Percentiles rank a stretch among this genome's conserved stretches.
Evolutionary conservation across 345 rosid species (phyloP).

Genomic region (Linum lewisii): DNA sequence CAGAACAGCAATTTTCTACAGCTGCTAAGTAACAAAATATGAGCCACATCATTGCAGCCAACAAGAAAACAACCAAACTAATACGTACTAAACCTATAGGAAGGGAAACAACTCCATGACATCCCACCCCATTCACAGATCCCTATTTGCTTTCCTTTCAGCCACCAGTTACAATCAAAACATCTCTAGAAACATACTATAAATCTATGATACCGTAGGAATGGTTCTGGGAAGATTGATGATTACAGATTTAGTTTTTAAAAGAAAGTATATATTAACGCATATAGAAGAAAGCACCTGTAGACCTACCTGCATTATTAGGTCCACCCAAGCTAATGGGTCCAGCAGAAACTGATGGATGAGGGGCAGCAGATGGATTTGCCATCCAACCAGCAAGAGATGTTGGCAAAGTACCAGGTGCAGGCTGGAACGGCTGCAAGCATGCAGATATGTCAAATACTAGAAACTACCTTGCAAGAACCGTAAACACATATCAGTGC

Average conservation of each 20-base stretch:
- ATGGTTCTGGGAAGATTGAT: too few relatives aligned
- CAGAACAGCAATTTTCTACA: not conserved
- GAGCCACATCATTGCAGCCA: not conserved
- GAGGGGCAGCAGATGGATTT: constrained; percentile 32
- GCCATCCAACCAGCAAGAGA: constrained; percentile 51
- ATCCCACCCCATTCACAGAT: too few relatives aligned
- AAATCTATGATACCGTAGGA: too few relatives aligned
- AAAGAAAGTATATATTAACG: not conserved
- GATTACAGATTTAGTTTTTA: not conserved
- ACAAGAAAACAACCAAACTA: too few relatives aligned
- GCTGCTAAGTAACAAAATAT: not conserved
- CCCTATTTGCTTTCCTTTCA: too few relatives aligned
- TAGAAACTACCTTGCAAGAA: constrained; percentile 3
- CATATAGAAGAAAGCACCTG: not conserved
- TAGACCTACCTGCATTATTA: constrained; percentile 1
- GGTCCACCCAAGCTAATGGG: constrained; percentile 18
- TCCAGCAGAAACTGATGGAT: constrained; percentile 32
- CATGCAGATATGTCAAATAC: constrained; percentile 4
- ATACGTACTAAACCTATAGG: too few relatives aligned
- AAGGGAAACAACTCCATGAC: too few relatives aligned
- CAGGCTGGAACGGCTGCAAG: constrained; percentile 38
- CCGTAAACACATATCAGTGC: not conserved
- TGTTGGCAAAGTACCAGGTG: constrained; percentile 37
- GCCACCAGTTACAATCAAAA: too few relatives aligned
- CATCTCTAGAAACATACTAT: too few relatives aligned